Percentiles rank a stretch among this genome's conserved stretches.
Evolutionary conservation across 2,329 filamentous ascomycete species (phyloP).

Genomic region (Fusarium nematophilum): DNA sequence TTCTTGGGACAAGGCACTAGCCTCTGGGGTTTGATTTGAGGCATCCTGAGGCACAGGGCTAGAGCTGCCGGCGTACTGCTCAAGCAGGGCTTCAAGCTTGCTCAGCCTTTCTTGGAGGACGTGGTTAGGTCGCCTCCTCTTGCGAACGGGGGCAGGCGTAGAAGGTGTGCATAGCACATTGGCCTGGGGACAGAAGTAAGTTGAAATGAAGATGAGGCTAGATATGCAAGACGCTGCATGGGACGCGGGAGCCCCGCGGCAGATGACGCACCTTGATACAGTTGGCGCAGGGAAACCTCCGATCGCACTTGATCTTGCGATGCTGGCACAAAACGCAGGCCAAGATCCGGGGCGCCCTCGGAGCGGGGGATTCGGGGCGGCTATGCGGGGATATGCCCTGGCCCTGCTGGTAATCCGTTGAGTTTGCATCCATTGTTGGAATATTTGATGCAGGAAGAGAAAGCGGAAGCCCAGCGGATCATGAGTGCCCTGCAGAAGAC

Average conservation of each 20-base stretch:
- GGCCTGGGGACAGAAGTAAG: background rate
- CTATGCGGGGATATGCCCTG: too few species aligned
- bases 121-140: background rate
- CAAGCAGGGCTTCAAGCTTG: background rate
- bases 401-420: too few species aligned
- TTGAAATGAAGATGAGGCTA: background rate
- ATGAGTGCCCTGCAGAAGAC: too few species aligned
- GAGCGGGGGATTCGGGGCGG: too few species aligned
- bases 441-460: too few species aligned
- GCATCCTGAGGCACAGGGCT: background rate
- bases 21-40: background rate
- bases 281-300: constrained; percentile 65
- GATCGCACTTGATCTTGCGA: constrained; percentile 71
- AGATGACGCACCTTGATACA: constrained; percentile 59
- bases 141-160: background rate
- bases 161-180: background rate
- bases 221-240: too few species aligned
- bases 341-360: constrained; percentile 15
- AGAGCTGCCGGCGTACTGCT: background rate
- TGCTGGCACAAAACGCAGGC: constrained; percentile 71
- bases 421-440: too few species aligned
- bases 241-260: too few species aligned
- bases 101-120: background rate
- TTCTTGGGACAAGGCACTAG: background rate
- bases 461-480: too few species aligned